Percentiles rank a stretch among this genome's conserved stretches.
Conservation (phyloP, 176 grass and related monocot species). For the Secale cereale region DNA sequence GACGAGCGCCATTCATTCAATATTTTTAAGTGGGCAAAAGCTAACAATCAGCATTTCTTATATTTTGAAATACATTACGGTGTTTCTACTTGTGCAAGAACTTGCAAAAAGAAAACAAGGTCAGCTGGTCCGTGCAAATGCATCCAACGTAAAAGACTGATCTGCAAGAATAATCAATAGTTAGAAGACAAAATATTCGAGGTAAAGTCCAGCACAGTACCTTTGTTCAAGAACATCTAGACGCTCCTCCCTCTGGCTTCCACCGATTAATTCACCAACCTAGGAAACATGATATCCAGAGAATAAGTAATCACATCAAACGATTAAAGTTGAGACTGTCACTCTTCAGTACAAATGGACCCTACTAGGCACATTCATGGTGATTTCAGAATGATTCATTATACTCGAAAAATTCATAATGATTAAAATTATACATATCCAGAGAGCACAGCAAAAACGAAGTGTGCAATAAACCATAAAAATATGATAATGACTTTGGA, state of each 20-base stretch:
- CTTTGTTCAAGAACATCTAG: conserved; percentile 67
- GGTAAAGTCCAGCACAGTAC: conserved; percentile 30
- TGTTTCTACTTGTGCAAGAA: neutral
- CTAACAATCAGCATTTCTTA: neutral
- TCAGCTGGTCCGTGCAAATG: neutral
- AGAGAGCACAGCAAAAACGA: neutral
- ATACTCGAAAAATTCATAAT: too few species aligned
- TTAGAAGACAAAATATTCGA: neutral
- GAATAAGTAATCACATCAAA: neutral
- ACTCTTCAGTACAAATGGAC: neutral
- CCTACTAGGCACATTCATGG: neutral
- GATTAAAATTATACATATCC: neutral
- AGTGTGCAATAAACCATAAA: too few species aligned
- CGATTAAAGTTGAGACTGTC: neutral
- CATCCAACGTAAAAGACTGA: neutral
- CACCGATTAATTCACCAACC: conserved; percentile 90
- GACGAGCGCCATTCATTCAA: neutral
- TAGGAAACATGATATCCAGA: conserved; percentile 36
- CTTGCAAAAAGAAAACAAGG: neutral
- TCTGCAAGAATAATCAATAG: neutral
- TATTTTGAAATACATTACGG: neutral
- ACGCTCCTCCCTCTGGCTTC: conserved; percentile 95
- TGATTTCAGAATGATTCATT: neutral
- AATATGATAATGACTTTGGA: neutral
- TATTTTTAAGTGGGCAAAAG: neutral